phyloP scores from a whole-genome alignment of 495 filamentous ascomycete species.

The Hypoxylon subgilvum region DNA sequence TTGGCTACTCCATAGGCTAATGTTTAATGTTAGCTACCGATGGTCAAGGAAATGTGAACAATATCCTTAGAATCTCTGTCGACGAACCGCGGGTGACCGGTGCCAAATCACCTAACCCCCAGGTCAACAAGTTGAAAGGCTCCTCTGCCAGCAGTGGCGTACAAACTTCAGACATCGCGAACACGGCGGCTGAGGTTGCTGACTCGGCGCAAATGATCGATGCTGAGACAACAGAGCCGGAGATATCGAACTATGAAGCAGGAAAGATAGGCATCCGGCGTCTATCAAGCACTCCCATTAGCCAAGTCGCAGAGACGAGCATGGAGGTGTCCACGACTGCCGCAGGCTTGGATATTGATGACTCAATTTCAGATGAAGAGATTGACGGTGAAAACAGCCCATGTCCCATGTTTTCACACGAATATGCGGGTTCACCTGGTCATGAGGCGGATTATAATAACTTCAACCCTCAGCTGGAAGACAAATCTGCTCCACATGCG shows the following conservation, averaged over 20 bases:
- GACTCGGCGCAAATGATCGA: conserved; percentile 47
- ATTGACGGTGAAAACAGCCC: conserved; percentile 32
- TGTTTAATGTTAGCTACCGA: conserved; percentile 54
- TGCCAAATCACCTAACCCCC: conserved; percentile 2
- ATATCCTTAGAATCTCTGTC: conserved; percentile 54
- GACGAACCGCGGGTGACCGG: conserved; percentile 1
- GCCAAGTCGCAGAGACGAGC: conserved; percentile 33
- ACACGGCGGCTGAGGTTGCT: conserved; percentile 56
- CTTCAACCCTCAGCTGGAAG: conserved; percentile 10
- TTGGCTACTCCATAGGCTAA: conserved; percentile 2
- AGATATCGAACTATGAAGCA: conserved; percentile 39
- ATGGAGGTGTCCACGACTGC: conserved; percentile 40
- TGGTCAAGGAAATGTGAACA: conserved; percentile 63
- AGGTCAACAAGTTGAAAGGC: not conserved
- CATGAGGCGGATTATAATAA: conserved; percentile 19
- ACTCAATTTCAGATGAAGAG: conserved; percentile 30
- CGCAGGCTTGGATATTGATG: conserved; percentile 16
- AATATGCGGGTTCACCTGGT: conserved; percentile 43
- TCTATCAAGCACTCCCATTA: conserved; percentile 24
- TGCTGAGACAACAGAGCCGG: conserved; percentile 23
- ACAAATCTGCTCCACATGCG: conserved; percentile 14
- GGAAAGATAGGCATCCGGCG: conserved; percentile 35
- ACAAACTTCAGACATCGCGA: conserved; percentile 41
- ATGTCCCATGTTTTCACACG: conserved; percentile 55
- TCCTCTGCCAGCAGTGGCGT: not conserved